Evolutionary conservation across 805 yeast genomes (phyloP).

Genomic region (Alloascoidea africana): DNA sequence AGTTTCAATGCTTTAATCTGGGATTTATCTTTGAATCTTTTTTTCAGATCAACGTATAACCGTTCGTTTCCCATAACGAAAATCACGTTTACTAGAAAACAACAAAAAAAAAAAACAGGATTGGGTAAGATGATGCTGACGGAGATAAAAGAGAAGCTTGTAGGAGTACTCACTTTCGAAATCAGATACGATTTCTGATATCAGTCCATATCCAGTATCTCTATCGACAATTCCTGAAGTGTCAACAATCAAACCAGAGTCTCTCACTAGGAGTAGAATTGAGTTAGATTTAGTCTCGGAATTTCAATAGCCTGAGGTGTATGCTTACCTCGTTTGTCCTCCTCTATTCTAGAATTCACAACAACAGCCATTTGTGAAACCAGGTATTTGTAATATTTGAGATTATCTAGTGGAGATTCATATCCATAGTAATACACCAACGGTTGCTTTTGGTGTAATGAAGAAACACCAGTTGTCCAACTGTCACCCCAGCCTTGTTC

Average conservation of each 20-base stretch:
- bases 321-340: constrained; percentile 25
- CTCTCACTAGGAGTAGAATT: constrained; percentile 10
- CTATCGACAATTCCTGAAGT: constrained; percentile 49
- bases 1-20: constrained; percentile 38
- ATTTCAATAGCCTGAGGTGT: not conserved
- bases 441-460: constrained; percentile 71
- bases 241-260: constrained; percentile 55
- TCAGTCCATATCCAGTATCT: constrained; percentile 25
- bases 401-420: constrained; percentile 40
- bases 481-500: constrained; percentile 72
- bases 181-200: constrained; percentile 41
- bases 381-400: constrained; percentile 34
- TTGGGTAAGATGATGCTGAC: too few relatives aligned
- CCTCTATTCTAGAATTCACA: constrained; percentile 27
- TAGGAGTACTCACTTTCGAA: constrained; percentile 23
- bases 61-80: constrained; percentile 71
- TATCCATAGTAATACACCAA: constrained; percentile 70
- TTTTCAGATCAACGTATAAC: constrained; percentile 44
- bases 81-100: constrained; percentile 32
- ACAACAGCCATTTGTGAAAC: constrained; percentile 34
- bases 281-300: not conserved
- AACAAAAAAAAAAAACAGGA: too few relatives aligned
- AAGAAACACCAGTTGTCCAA: constrained; percentile 50
- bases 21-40: constrained; percentile 17
- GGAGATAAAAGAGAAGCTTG: too few relatives aligned